Evolutionary conservation across 768 basidiomycete genomes (phyloP).

Genomic region (Cyclocybe aegerita): DNA sequence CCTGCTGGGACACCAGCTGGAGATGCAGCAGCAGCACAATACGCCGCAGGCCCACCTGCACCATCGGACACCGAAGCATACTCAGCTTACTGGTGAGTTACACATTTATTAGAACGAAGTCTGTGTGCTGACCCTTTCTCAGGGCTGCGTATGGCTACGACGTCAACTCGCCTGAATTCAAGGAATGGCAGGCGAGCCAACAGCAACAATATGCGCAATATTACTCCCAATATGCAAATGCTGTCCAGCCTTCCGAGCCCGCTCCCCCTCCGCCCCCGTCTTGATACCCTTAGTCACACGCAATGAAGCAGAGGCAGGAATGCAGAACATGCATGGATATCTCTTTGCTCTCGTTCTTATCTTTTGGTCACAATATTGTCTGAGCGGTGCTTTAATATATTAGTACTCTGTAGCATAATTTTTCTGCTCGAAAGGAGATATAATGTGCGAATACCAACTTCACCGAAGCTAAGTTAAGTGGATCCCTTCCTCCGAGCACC

Average conservation of each 20-base stretch:
- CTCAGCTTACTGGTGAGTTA: conserved; percentile 56
- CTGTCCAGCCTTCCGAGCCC: conserved; percentile 22
- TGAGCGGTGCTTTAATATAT: too few relatives aligned
- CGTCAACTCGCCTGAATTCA: conserved; percentile 79
- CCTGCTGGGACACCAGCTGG: conserved; percentile 48
- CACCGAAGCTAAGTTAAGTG: too few relatives aligned
- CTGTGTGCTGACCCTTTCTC: neutral
- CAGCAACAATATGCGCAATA: conserved; percentile 75
- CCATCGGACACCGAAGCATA: conserved; percentile 54
- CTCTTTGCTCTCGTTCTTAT: too few relatives aligned
- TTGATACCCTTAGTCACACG: conserved; percentile 7
- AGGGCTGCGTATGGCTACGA: conserved; percentile 89
- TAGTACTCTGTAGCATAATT: too few relatives aligned
- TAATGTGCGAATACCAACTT: too few relatives aligned
- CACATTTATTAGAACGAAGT: neutral
- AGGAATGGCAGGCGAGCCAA: conserved; percentile 77
- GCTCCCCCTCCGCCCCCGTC: conserved; percentile 38
- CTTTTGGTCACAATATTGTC: too few relatives aligned
- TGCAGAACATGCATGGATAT: too few relatives aligned
- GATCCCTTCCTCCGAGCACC: too few relatives aligned
- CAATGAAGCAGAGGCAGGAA: too few relatives aligned
- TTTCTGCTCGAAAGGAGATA: too few relatives aligned
- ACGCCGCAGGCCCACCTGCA: conserved; percentile 34
- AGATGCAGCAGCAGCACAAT: conserved; percentile 37
- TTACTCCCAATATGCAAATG: conserved; percentile 52